Evolutionary conservation across 495 filamentous ascomycete genomes (phyloP), one percentile per base, ranked within the genome.

Genomic region (Lineolata rhizophorae): DNA sequence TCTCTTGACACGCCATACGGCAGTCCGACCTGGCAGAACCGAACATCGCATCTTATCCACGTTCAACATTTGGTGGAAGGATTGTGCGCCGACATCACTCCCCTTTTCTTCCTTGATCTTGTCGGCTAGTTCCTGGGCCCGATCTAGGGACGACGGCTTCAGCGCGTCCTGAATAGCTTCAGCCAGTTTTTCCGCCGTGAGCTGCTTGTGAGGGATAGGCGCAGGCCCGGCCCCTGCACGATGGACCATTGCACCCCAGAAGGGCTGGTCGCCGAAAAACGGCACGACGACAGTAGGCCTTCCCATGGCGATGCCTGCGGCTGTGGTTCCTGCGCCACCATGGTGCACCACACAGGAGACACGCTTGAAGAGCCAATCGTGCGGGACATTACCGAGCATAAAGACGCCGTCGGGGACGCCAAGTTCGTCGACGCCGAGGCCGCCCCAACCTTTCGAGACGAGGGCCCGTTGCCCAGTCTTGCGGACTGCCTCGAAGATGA

Each of bases 281-380:
- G 70, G 70, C 0, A 76, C 56, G 4, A 76, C 62, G 4, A 57
- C 51, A 0, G 69, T 76, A 1, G 71, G 68, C n/a, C 54, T 44
- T 3, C 62, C 69, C 28, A 58, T 57, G 0, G 55, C 48, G 1
- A 76, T 57, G 13, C 69, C 71, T 15, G 62, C 64, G 10, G 70
- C 69, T 4, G 70, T 76, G 0, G 71, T 76, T 12, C 71, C 70
- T 11, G 67, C 69, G 18, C 71, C 71, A 9, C 71, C 71, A 34
- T 76, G 70, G 39, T 75, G 70, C 0, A 76, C 58, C 0, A 76
- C 70, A 4, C 53, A 57, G 13, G 64, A 48, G 0, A 75, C 70
- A 28, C 61, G 62, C 38, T 68, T 53, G 41, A 76, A 76, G 1
- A 76, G 57, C 70, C 69, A 75, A 24, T 67, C 67, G 33, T 73